Evolutionary conservation across 371 early-diverging fungal species (phyloP).

Genomic region (Mortierella sp.): DNA sequence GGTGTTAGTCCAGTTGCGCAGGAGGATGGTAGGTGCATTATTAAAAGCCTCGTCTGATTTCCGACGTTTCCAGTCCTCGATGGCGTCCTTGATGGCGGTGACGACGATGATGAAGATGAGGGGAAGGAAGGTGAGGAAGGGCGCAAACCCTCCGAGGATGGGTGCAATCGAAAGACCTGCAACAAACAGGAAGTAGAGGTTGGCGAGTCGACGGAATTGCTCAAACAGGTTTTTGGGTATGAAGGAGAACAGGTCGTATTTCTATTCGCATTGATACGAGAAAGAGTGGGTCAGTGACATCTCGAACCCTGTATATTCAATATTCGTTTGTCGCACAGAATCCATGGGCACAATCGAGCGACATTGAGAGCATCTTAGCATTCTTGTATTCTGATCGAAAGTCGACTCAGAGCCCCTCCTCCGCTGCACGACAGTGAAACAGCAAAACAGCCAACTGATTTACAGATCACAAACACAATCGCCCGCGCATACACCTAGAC

Average conservation of each 20-base stretch:
- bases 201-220: constrained; percentile 88
- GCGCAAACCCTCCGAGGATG: constrained; percentile 69
- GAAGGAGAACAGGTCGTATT: constrained; percentile 87
- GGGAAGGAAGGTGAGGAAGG: constrained; percentile 80
- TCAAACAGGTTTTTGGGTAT: constrained; percentile 90
- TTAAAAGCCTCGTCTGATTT: constrained; percentile 83
- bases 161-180: constrained; percentile 82
- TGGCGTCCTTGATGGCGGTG: constrained; percentile 93
- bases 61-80: constrained; percentile 95
- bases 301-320: no score
- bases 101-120: constrained; percentile 77
- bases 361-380: no score
- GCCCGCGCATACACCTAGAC: no score
- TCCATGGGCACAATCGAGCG: no score
- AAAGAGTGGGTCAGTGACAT: background rate
- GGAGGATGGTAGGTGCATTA: constrained; percentile 45
- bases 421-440: no score
- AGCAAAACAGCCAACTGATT: no score
- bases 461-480: no score
- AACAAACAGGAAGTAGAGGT: constrained; percentile 88
- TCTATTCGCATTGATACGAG: constrained; percentile 61
- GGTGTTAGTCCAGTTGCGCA: constrained; percentile 52
- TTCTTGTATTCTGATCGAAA: no score
- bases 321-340: no score
- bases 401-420: no score